Evolutionary conservation across 441 rosid species (phyloP), one percentile per base, ranked within the genome.

Genomic region (Geranium incanum): DNA sequence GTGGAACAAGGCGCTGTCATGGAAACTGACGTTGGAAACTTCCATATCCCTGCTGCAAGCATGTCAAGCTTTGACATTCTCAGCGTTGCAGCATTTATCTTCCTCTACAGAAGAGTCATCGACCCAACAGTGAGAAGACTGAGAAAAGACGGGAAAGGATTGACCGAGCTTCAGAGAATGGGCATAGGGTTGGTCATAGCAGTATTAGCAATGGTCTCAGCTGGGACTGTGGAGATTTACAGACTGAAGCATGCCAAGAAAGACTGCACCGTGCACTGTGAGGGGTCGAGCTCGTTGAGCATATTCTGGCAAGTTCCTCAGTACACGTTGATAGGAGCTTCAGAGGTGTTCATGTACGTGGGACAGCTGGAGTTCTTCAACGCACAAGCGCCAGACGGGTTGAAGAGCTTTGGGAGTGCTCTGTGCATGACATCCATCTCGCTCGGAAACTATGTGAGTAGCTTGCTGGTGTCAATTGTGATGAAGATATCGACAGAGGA

Each of bases 1-100:
- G 98, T 95, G 6, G 99, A 90, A 81, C 98, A 95, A 89, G 99
- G 99, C 0, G 99, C 95, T 66, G 97, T 93, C 11, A 95, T 95
- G 99, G 90, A 83, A 57, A 89, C 98, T 7, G 78, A 75, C 1
- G 45, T 95, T 68, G 78, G 87, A 0, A 76, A 82, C 70, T 93
- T 95, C 85, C 81, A 70, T 62, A 79, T 95, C 74, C 99, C 99
- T 0, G 82, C 99, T 0, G 96, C 99, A 33, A 85, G 97, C 85
- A 95, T 95, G 99, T 91, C 99, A 12, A 84, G 92, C 83, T 93
- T 95, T 5, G 98, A 93, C 81, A 95, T 95, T 68, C 76, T 88
- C 2, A 93, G 98, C n/a, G 98, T 93, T 0, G 94, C 93, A 7
- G 13, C 82, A 68, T 95, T 88, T 86, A 91, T 90, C 41, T 86